phyloP scores from a whole-genome alignment of 2,329 filamentous ascomycete genomes.

The Fusarium floridanum region DNA sequence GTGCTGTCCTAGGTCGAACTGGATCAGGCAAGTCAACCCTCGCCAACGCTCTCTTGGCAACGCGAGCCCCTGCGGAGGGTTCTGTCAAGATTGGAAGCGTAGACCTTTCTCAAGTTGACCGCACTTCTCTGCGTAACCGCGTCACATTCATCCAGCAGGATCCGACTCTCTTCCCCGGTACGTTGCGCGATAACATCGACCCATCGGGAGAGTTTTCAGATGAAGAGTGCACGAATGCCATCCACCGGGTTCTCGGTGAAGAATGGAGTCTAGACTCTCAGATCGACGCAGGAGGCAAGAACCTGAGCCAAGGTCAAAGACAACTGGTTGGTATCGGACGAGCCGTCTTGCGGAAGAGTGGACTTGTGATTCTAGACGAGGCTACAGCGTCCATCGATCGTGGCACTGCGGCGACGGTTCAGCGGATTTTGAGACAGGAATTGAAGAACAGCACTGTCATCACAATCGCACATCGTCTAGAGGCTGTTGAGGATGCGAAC shows the following conservation, averaged over 20 bases:
- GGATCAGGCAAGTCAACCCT: conserved; percentile 89
- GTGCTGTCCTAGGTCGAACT: conserved; percentile 82
- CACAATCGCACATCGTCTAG: conserved; percentile 74
- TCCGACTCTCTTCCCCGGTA: conserved; percentile 71
- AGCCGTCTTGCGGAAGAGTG: conserved; percentile 70
- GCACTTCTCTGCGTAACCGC: conserved; percentile 67
- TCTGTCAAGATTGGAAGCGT: conserved; percentile 67
- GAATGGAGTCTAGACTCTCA: conserved; percentile 62
- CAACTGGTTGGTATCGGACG: conserved; percentile 72
- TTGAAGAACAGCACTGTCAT: conserved; percentile 70
- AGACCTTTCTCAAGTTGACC: conserved; percentile 66
- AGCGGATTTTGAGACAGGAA: conserved; percentile 68
- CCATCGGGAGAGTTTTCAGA: conserved; percentile 71
- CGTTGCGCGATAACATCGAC: conserved; percentile 75
- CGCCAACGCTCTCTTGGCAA: conserved; percentile 69
- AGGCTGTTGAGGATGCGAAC: conserved; percentile 71
- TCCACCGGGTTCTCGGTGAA: conserved; percentile 70
- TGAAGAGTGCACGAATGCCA: conserved; percentile 61
- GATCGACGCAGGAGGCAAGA: conserved; percentile 71
- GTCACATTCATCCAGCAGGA: conserved; percentile 75
- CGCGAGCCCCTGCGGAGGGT: conserved; percentile 64
- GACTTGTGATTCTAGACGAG: conserved; percentile 74
- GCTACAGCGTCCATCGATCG: conserved; percentile 74
- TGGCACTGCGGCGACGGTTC: conserved; percentile 69
- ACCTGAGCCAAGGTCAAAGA: conserved; percentile 72